These are phyloP conservation scores for Podospora bellae-mahoneyi DNA, from an alignment of 495 filamentous ascomycete genomes.

Conservation along the genomic window DNA sequence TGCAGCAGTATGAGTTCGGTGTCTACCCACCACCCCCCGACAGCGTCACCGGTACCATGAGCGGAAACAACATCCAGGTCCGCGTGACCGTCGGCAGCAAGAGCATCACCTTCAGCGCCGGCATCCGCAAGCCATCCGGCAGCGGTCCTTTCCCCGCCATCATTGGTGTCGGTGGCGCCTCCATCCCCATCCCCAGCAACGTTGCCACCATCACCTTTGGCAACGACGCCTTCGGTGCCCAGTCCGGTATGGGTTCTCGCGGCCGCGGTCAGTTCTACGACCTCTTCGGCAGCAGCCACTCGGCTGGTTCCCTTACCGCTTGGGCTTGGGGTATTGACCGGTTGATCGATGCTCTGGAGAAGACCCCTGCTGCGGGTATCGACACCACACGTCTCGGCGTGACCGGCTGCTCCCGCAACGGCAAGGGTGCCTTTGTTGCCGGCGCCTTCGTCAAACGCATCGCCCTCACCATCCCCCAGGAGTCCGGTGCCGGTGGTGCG, in stretches of 20 bases:
- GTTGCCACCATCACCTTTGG: slow-evolving; percentile 49
- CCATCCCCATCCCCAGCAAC: slow-evolving; percentile 45
- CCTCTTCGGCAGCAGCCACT: slow-evolving; percentile 48
- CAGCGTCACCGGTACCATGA: slow-evolving; percentile 43
- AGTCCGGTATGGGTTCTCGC: slow-evolving; percentile 36
- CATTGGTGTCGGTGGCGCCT: slow-evolving; percentile 48
- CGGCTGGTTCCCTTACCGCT: slow-evolving; percentile 49
- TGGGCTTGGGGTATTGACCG: slow-evolving; percentile 56
- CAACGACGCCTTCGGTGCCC: slow-evolving; percentile 49
- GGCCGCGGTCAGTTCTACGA: slow-evolving; percentile 51
- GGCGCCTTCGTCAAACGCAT: slow-evolving; percentile 52
- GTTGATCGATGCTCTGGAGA: slow-evolving; percentile 52
- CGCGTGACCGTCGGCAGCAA: slow-evolving; percentile 45
- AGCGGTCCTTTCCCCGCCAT: slow-evolving; percentile 47
- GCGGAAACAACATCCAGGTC: slow-evolving; percentile 41
- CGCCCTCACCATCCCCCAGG: slow-evolving; percentile 53
- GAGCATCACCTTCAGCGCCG: slow-evolving; percentile 44
- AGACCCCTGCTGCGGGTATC: slow-evolving; percentile 43
- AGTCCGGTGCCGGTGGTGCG: slow-evolving; percentile 51
- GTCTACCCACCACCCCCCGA: slow-evolving; percentile 44
- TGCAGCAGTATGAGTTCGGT: slow-evolving; percentile 55
- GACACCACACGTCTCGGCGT: slow-evolving; percentile 49
- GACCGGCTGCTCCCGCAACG: slow-evolving; percentile 54
- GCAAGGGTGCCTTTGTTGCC: slow-evolving; percentile 53
- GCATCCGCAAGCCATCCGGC: slow-evolving; percentile 45